Conservation (phyloP, 305 asterid genomes). For the Solanum hybrid region DNA sequence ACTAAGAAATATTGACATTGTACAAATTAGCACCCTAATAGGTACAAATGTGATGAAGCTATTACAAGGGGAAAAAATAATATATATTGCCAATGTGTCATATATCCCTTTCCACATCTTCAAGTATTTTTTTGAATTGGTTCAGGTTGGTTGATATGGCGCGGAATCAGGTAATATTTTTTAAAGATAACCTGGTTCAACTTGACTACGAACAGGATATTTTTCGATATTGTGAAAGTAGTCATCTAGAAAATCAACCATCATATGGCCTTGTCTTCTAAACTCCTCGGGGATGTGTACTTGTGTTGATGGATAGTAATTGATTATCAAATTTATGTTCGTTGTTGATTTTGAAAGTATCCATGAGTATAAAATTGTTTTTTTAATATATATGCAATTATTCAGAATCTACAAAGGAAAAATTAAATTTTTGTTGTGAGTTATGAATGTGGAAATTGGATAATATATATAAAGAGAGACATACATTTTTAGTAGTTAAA, state of each 20-base stretch:
- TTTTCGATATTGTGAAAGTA: background rate
- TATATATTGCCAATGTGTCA: slow-evolving; percentile 6
- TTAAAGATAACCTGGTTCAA: background rate
- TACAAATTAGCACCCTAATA: too few species aligned
- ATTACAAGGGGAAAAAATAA: too few species aligned
- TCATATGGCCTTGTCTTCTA: background rate
- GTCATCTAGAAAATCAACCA: slow-evolving; percentile 7
- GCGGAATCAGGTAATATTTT: background rate
- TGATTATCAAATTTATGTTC: too few species aligned
- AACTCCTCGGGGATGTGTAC: slow-evolving; percentile 6
- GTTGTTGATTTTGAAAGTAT: background rate
- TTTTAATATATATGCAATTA: too few species aligned
- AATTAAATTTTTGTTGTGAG: too few species aligned
- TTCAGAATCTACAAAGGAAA: too few species aligned
- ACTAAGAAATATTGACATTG: too few species aligned
- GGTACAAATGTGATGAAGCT: too few species aligned
- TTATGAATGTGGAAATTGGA: too few species aligned
- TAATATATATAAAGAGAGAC: too few species aligned
- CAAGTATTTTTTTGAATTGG: slow-evolving; percentile 3
- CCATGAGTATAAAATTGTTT: background rate
- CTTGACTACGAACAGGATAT: slow-evolving; percentile 7
- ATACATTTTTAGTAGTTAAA: too few species aligned
- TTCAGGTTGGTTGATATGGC: background rate
- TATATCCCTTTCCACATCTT: background rate
- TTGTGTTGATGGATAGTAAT: background rate